Conservation (phyloP, 2,329 filamentous ascomycete genomes). For the Stachybotrys echinatus region DNA sequence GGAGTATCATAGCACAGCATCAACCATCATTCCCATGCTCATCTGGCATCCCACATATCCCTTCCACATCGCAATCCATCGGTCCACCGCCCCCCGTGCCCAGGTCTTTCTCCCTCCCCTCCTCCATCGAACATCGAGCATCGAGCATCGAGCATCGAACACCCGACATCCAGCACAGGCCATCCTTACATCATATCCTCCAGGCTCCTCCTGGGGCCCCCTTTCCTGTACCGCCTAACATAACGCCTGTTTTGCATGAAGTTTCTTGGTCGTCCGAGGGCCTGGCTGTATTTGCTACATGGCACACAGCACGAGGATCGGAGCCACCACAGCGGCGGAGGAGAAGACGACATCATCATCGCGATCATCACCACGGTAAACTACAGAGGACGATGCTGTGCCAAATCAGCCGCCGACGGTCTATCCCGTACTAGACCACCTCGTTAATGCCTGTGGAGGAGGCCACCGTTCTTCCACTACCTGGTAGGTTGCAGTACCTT, state of each 20-base stretch:
- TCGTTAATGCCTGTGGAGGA: background rate
- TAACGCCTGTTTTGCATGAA: too few relatives aligned
- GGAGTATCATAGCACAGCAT: background rate
- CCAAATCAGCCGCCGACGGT: background rate
- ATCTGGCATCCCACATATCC: background rate
- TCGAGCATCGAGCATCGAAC: background rate
- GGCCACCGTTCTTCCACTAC: background rate
- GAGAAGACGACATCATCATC: too few relatives aligned
- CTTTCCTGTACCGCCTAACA: too few relatives aligned
- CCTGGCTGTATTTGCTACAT: too few relatives aligned
- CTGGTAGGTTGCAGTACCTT: background rate
- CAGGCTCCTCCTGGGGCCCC: too few relatives aligned
- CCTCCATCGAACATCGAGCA: background rate
- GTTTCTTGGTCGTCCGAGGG: too few relatives aligned
- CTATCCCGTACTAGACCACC: background rate
- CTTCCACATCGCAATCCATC: background rate
- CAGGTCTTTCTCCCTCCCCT: background rate
- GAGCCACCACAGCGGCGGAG: too few relatives aligned
- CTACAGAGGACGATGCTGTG: too few relatives aligned
- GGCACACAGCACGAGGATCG: too few relatives aligned
- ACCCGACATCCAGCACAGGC: background rate
- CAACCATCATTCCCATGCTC: background rate
- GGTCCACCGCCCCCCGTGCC: background rate
- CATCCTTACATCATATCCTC: background rate
- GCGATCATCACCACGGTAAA: too few relatives aligned